Percentiles rank a stretch among this genome's conserved stretches.
Conservation (phyloP, 768 basidiomycete genomes). For the Harrya chromipes region DNA sequence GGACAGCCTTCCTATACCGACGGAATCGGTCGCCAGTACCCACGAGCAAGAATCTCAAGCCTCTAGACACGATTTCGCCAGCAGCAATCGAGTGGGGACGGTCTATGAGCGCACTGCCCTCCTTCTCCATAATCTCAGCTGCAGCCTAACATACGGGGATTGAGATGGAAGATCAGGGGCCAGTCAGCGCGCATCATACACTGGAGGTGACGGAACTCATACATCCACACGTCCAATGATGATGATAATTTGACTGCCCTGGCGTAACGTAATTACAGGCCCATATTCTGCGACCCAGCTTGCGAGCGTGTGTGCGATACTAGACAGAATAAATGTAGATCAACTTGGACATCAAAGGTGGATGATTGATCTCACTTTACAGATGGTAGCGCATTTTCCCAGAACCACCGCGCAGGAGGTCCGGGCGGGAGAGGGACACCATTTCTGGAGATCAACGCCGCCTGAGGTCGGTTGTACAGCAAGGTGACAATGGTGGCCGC, state of each 20-base stretch:
- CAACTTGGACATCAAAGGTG: not conserved
- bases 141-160: slow-evolving; percentile 39
- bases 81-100: slow-evolving; percentile 50
- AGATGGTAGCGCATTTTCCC: slow-evolving; percentile 19
- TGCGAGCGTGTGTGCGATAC: slow-evolving; percentile 35
- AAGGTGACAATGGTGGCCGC: not conserved
- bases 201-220: not conserved
- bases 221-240: slow-evolving; percentile 24
- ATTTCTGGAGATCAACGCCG: not conserved
- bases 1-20: slow-evolving; percentile 50
- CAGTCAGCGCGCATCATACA: not conserved
- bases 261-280: slow-evolving; percentile 51
- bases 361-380: slow-evolving; percentile 13
- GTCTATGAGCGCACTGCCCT: slow-evolving; percentile 47
- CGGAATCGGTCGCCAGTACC: slow-evolving; percentile 51
- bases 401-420: slow-evolving; percentile 24
- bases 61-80: slow-evolving; percentile 49
- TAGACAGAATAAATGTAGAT: not conserved
- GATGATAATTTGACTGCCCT: slow-evolving; percentile 33
- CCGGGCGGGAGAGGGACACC: slow-evolving; percentile 24
- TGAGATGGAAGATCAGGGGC: not conserved
- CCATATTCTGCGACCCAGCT: slow-evolving; percentile 57
- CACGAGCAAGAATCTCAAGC: slow-evolving; percentile 51
- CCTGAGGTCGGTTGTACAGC: slow-evolving; percentile 2
- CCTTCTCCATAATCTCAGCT: slow-evolving; percentile 58